Evolutionary conservation across 371 early-diverging fungal genomes (phyloP).

Genomic region (Apophysomyces trapeziformis): DNA sequence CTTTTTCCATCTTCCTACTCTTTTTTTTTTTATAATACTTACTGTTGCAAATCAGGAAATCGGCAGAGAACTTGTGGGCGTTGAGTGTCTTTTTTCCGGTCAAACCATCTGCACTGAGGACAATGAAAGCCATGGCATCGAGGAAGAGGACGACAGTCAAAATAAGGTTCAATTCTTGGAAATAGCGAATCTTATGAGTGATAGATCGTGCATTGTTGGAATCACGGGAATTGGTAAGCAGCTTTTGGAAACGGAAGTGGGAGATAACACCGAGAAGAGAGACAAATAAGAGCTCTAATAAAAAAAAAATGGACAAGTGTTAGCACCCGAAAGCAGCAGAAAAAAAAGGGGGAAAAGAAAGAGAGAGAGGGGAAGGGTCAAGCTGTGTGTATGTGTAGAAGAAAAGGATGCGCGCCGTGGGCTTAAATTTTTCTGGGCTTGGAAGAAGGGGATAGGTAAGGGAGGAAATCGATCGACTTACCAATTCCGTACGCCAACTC

Average conservation of each 20-base stretch:
- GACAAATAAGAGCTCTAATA: constrained; percentile 43
- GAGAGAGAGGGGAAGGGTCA: too few relatives aligned
- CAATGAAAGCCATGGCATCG: constrained; percentile 32
- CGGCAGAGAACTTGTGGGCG: constrained; percentile 50
- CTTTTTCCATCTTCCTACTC: too few relatives aligned
- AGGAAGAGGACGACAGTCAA: constrained; percentile 40
- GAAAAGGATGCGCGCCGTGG: too few relatives aligned
- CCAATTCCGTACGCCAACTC: constrained; percentile 50
- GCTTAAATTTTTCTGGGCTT: neutral
- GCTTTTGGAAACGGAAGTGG: constrained; percentile 47
- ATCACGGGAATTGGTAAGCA: constrained; percentile 36
- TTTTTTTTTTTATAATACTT: constrained; percentile 13
- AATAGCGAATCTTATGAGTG: constrained; percentile 47
- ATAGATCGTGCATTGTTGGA: constrained; percentile 43
- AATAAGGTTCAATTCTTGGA: constrained; percentile 53
- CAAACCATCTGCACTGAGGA: constrained; percentile 48
- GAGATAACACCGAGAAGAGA: constrained; percentile 45
- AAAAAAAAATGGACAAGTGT: neutral
- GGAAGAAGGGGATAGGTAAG: neutral
- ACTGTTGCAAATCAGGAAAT: constrained; percentile 56
- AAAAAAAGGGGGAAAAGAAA: neutral
- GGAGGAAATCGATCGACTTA: constrained; percentile 4
- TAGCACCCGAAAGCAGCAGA: neutral
- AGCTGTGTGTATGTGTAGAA: too few relatives aligned
- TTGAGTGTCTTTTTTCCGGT: constrained; percentile 37